Conservation (phyloP, 768 basidiomycete species). For the Lyophyllum semitale region DNA sequence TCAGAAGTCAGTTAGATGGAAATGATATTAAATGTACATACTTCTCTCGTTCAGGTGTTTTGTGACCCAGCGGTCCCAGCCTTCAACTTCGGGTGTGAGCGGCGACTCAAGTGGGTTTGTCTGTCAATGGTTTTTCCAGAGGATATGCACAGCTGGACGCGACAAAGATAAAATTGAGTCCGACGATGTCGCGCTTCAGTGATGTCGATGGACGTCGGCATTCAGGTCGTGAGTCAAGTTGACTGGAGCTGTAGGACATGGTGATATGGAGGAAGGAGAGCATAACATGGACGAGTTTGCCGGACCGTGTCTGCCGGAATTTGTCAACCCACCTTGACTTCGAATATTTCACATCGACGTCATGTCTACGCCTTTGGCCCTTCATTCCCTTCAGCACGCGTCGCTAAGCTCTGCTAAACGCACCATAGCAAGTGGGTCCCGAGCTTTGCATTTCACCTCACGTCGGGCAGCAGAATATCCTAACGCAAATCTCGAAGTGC, state of each 20-base stretch:
- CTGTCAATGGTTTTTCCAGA: background rate
- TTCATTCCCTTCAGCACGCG: conserved; percentile 7
- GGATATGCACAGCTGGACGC: too few relatives aligned
- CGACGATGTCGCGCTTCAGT: too few relatives aligned
- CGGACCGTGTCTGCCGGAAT: background rate
- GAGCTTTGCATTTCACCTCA: conserved; percentile 45
- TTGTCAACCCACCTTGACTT: background rate
- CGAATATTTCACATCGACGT: background rate
- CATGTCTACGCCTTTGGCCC: conserved; percentile 11
- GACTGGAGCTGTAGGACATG: background rate
- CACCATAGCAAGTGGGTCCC: background rate
- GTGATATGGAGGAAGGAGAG: background rate
- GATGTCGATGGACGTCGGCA: too few relatives aligned
- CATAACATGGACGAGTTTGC: background rate
- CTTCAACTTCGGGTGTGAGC: background rate
- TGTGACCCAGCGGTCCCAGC: background rate
- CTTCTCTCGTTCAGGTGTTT: background rate
- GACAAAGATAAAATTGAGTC: too few relatives aligned
- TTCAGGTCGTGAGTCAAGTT: too few relatives aligned
- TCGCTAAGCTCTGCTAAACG: background rate
- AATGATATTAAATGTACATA: background rate
- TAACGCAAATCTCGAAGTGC: conserved; percentile 47
- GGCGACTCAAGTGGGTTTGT: background rate
- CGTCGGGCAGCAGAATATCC: conserved; percentile 41
- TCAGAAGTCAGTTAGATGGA: too few relatives aligned